These are phyloP conservation scores for Claviceps africana DNA, from an alignment of 2,329 filamentous ascomycete species.

Conservation along the genomic window DNA sequence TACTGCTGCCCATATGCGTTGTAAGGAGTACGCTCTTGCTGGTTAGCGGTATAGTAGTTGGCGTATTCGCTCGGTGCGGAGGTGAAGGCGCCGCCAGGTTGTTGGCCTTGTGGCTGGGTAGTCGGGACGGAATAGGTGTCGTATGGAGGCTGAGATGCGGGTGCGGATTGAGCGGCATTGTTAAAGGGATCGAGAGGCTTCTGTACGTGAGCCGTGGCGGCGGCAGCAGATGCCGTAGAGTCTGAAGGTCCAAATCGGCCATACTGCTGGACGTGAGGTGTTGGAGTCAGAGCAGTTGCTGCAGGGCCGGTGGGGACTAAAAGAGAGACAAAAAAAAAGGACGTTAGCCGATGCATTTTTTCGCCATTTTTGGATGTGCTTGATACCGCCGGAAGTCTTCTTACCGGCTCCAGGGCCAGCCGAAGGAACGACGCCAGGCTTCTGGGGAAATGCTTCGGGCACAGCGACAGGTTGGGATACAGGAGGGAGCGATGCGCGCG, in stretches of 20 bases:
- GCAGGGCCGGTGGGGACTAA: constrained; percentile 5
- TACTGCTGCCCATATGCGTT: constrained; percentile 61
- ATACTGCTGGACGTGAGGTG: constrained; percentile 49
- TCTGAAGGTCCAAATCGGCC: constrained; percentile 58
- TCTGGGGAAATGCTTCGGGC: constrained; percentile 43
- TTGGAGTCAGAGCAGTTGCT: constrained; percentile 31
- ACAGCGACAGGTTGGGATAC: constrained; percentile 39
- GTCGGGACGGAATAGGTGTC: constrained; percentile 48
- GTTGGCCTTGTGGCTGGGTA: constrained; percentile 42
- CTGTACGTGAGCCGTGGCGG: constrained; percentile 38
- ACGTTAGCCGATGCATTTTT: constrained; percentile 9
- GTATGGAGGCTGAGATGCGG: constrained; percentile 39
- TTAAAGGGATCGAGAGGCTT: constrained; percentile 82
- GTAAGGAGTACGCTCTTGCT: constrained; percentile 58
- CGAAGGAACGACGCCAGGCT: constrained; percentile 30
- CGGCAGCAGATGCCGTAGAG: constrained; percentile 30
- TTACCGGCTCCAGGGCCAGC: constrained; percentile 21
- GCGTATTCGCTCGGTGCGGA: constrained; percentile 69
- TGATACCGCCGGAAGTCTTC: constrained; percentile 8
- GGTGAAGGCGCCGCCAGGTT: constrained; percentile 53
- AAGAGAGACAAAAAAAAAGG: not conserved
- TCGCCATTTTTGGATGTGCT: constrained; percentile 4
- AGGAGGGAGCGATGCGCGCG: constrained; percentile 76
- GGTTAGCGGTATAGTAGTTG: constrained; percentile 71
- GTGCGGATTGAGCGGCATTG: constrained; percentile 43